Evolutionary conservation across 2,329 filamentous ascomycete genomes (phyloP).

Genomic region (Xylariales sp.): DNA sequence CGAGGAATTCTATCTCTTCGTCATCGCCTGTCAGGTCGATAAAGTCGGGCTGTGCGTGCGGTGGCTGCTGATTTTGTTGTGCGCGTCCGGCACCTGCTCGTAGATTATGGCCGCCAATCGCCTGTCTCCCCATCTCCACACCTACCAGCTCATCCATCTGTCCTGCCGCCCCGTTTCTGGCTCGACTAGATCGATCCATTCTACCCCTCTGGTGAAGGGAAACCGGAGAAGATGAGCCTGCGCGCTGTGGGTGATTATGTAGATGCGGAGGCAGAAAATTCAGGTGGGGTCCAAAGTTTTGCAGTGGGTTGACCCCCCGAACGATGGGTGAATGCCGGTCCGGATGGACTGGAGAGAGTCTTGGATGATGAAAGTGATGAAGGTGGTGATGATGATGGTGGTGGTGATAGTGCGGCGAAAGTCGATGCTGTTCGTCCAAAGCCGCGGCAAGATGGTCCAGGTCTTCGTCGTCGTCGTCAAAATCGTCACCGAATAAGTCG

Average conservation of each 20-base stretch:
- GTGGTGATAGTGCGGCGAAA: slow-evolving; percentile 7
- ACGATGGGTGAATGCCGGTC: background rate
- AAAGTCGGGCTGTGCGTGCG: background rate
- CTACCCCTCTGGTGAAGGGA: background rate
- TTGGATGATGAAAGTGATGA: slow-evolving; percentile 8
- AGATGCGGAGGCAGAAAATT: slow-evolving; percentile 2
- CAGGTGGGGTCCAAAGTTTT: background rate
- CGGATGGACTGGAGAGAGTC: background rate
- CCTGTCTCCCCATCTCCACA: slow-evolving; percentile 3
- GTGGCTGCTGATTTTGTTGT: background rate
- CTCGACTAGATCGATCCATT: background rate
- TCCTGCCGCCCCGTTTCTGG: background rate
- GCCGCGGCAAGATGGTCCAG: slow-evolving; percentile 7
- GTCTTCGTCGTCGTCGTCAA: slow-evolving; percentile 5
- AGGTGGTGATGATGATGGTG: slow-evolving; percentile 9
- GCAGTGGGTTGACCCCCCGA: background rate
- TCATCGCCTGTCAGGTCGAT: slow-evolving; percentile 12
- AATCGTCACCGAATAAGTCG: slow-evolving; percentile 3
- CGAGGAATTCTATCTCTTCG: slow-evolving; percentile 4
- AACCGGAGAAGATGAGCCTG: background rate
- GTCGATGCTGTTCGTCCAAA: slow-evolving; percentile 1
- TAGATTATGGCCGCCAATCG: background rate
- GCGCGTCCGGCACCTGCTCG: background rate
- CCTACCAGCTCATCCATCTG: slow-evolving; percentile 8
- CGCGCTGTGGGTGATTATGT: background rate